Evolutionary conservation across 768 basidiomycete genomes (phyloP).

Genomic region (Tricholoma flavovirens): DNA sequence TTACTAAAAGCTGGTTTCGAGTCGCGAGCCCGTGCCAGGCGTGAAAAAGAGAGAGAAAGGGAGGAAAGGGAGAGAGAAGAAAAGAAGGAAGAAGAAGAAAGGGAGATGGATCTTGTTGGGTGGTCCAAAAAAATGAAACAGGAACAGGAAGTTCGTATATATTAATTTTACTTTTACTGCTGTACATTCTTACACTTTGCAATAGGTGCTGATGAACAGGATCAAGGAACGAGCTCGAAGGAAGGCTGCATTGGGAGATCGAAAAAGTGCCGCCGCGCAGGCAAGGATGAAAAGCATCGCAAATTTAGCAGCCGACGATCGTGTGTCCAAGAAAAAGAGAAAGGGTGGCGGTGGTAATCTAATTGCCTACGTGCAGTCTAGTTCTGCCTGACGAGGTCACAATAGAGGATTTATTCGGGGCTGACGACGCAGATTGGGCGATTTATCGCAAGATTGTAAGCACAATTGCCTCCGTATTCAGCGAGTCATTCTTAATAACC

Average conservation of each 20-base stretch:
- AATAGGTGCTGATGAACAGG: slow-evolving; percentile 68
- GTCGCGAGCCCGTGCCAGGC: slow-evolving; percentile 74
- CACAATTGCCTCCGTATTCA: neutral
- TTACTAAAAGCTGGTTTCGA: slow-evolving; percentile 92
- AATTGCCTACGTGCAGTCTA: neutral
- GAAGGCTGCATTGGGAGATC: slow-evolving; percentile 77
- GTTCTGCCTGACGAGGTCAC: slow-evolving; percentile 5
- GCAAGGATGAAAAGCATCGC: slow-evolving; percentile 96
- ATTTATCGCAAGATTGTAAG: slow-evolving; percentile 95
- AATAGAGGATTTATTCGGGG: slow-evolving; percentile 88
- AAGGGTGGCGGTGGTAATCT: slow-evolving; percentile 68
- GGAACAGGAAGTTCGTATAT: slow-evolving; percentile 68
- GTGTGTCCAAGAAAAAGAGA: slow-evolving; percentile 77
- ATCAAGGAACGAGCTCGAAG: slow-evolving; percentile 81
- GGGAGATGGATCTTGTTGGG: slow-evolving; percentile 59
- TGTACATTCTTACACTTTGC: slow-evolving; percentile 1
- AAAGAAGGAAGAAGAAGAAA: slow-evolving; percentile 71
- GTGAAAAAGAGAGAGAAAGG: slow-evolving; percentile 83
- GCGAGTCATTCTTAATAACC: neutral
- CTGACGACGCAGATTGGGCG: slow-evolving; percentile 94
- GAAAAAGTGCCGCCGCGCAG: slow-evolving; percentile 94
- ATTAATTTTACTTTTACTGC: neutral
- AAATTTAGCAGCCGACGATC: slow-evolving; percentile 82
- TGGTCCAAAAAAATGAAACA: slow-evolving; percentile 72
- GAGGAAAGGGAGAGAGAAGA: slow-evolving; percentile 68